phyloP scores from a whole-genome alignment of 2,329 filamentous ascomycete species.

The Pyrenochaeta sp. region DNA sequence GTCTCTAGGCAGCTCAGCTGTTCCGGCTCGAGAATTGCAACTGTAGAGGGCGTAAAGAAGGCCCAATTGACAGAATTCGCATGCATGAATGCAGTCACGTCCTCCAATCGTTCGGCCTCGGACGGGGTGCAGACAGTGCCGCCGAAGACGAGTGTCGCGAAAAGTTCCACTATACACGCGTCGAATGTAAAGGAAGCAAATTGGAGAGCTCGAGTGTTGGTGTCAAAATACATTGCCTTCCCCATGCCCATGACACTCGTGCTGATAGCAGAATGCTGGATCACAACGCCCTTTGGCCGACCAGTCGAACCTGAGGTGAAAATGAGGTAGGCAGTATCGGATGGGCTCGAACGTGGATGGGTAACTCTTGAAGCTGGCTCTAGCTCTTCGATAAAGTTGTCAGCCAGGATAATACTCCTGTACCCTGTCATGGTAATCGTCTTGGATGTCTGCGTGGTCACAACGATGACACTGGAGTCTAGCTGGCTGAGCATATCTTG shows the following conservation, averaged over 20 bases:
- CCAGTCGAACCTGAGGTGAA: slow-evolving; percentile 86
- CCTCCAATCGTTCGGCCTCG: slow-evolving; percentile 2
- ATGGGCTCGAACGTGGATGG: not conserved
- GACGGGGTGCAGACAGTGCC: slow-evolving; percentile 62
- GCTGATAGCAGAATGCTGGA: slow-evolving; percentile 5
- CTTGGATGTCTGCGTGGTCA: not conserved
- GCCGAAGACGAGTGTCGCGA: slow-evolving; percentile 57
- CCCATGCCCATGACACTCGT: slow-evolving; percentile 25
- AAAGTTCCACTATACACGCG: slow-evolving; percentile 59
- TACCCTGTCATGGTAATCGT: too few relatives aligned
- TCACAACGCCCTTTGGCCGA: slow-evolving; percentile 72
- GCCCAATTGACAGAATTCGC: slow-evolving; percentile 11
- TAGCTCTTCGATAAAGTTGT: too few relatives aligned
- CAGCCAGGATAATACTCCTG: too few relatives aligned
- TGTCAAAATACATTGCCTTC: not conserved
- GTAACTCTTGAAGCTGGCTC: not conserved
- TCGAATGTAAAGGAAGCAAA: slow-evolving; percentile 59
- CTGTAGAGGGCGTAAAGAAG: slow-evolving; percentile 64
- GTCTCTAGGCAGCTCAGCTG: not conserved
- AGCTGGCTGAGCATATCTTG: not conserved
- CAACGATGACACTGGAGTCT: not conserved
- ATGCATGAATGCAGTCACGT: slow-evolving; percentile 52
- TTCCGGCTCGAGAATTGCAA: too few relatives aligned
- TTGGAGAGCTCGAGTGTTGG: slow-evolving; percentile 5
- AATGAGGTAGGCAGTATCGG: slow-evolving; percentile 57